Percentiles rank a stretch among this genome's conserved stretches.
phyloP scores from a whole-genome alignment of 257 asterid genomes.

The Fraxinus excelsior region DNA sequence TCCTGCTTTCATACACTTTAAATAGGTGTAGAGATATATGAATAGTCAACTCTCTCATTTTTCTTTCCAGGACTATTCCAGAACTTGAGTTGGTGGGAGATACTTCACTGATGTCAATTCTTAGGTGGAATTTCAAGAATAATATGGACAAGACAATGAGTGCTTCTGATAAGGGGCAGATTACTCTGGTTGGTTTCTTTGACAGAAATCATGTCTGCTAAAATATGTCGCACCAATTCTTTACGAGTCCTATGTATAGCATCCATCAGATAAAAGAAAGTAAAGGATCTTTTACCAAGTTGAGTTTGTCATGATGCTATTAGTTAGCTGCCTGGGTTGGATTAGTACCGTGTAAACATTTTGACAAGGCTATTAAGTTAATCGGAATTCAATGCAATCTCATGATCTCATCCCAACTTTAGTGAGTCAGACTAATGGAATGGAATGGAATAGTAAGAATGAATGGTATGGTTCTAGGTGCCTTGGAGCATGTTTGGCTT shows the following conservation, averaged over 20 bases:
- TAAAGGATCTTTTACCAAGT: constrained; percentile 6
- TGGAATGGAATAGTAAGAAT: neutral
- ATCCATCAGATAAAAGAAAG: constrained; percentile 18
- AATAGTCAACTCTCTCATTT: neutral
- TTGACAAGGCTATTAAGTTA: neutral
- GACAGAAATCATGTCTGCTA: constrained; percentile 15
- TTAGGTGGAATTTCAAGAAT: constrained; percentile 83
- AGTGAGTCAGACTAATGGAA: neutral
- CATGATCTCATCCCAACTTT: neutral
- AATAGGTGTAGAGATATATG: constrained; percentile 6
- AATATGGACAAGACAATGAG: constrained; percentile 82
- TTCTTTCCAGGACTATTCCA: constrained; percentile 69
- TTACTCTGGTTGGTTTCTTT: constrained; percentile 68
- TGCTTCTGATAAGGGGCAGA: constrained; percentile 70
- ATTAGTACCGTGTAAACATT: neutral
- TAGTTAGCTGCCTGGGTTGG: neutral
- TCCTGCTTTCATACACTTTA: constrained; percentile 23
- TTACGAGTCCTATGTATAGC: constrained; percentile 21
- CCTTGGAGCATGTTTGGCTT: neutral
- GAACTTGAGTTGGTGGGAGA: constrained; percentile 61
- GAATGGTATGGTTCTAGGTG: neutral
- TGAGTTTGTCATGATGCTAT: neutral
- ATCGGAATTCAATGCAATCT: neutral
- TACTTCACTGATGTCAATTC: constrained; percentile 65
- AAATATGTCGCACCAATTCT: constrained; percentile 17